These are phyloP conservation scores for Oryza officinalis DNA, from an alignment of 176 grass and related monocot species.

Conservation along the genomic window DNA sequence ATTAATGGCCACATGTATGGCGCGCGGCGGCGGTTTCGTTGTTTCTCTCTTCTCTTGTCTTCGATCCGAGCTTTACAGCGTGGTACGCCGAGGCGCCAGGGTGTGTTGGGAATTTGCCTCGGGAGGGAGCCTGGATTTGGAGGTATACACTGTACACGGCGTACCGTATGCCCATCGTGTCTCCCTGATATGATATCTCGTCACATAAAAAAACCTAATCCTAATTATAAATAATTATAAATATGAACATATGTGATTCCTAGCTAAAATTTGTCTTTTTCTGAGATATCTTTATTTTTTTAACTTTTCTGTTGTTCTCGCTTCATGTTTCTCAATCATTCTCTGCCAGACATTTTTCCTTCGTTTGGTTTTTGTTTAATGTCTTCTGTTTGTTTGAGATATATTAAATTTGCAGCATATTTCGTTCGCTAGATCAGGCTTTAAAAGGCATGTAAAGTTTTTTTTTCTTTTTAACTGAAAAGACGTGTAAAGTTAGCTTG, in stretches of 20 bases:
- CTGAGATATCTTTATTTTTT: no score
- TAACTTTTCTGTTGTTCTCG: background rate
- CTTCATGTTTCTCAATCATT: background rate
- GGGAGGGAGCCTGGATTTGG: background rate
- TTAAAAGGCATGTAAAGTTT: no score
- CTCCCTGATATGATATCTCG: background rate
- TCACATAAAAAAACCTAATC: no score
- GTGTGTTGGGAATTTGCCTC: background rate
- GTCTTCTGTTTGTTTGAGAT: no score
- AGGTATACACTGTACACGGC: background rate
- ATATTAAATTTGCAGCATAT: no score
- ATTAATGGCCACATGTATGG: slow-evolving; percentile 33
- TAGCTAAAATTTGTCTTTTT: no score
- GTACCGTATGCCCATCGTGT: background rate
- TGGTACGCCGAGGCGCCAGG: slow-evolving; percentile 33
- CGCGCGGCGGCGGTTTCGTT: slow-evolving; percentile 11
- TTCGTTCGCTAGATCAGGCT: no score
- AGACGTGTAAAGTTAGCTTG: no score
- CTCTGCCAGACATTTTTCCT: background rate
- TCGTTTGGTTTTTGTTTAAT: no score
- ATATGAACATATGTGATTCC: no score
- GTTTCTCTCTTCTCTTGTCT: background rate
- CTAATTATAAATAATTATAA: no score
- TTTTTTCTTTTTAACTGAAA: no score
- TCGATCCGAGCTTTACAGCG: slow-evolving; percentile 24